Evolutionary conservation across 371 early-diverging fungal genomes (phyloP).

Genomic region (Syncephalastrum sp.): DNA sequence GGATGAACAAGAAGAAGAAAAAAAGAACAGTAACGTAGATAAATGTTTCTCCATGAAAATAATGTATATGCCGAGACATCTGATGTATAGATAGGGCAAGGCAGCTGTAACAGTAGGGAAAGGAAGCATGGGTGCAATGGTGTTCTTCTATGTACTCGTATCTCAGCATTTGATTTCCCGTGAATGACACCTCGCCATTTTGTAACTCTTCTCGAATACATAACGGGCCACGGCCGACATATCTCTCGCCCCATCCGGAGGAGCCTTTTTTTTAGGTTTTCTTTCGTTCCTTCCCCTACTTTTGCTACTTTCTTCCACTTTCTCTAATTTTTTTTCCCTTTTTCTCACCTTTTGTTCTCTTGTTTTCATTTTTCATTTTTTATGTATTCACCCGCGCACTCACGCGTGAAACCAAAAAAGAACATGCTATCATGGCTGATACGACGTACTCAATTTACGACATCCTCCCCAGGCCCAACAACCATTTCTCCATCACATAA

Average conservation of each 20-base stretch:
- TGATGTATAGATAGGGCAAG: no score
- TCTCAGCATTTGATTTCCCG: no score
- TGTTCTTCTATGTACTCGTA: no score
- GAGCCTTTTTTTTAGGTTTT: not conserved
- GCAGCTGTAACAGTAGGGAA: no score
- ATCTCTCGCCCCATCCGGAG: not conserved
- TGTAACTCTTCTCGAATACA: no score
- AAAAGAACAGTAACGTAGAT: no score
- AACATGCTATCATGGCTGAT: not conserved
- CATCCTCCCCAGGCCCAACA: not conserved
- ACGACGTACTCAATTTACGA: not conserved
- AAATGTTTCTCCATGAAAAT: no score
- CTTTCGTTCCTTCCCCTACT: not conserved
- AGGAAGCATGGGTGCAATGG: no score
- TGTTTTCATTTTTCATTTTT: not conserved
- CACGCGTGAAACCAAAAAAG: not conserved
- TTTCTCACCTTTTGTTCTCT: not conserved
- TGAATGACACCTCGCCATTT: no score
- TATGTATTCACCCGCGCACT: not conserved
- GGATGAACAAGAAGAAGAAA: no score
- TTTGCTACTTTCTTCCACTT: not conserved
- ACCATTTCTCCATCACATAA: not conserved
- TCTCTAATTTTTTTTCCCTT: not conserved
- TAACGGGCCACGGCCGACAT: no score
- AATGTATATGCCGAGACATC: no score